Conservation (phyloP, 345 rosid genomes). For the Eucalyptus albens region DNA sequence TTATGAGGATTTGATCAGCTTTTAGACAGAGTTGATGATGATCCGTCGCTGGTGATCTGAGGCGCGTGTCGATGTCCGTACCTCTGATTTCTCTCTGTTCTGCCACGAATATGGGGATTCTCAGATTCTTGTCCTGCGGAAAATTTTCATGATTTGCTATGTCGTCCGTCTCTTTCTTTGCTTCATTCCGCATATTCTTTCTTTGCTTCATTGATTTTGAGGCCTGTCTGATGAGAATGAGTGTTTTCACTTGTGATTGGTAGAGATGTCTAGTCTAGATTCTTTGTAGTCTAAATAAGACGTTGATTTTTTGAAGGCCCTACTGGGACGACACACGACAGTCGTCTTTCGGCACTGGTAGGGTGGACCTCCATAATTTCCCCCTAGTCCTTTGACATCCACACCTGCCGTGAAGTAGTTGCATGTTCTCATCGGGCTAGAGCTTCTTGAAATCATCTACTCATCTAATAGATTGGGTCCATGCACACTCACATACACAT, state of each 20-base stretch:
- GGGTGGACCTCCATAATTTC: not conserved
- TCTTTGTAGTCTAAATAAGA: not conserved
- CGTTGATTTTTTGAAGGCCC: not conserved
- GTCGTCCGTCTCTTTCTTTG: not conserved
- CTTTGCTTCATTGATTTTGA: not conserved
- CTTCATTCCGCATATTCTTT: not conserved
- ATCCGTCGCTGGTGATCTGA: not conserved
- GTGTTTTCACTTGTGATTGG: not conserved
- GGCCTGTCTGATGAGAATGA: not conserved
- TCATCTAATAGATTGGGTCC: not conserved
- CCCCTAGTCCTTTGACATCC: not conserved
- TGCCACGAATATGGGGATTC: not conserved
- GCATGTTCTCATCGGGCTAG: not conserved
- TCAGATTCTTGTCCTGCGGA: not conserved
- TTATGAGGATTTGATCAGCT: not conserved
- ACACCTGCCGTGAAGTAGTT: not conserved
- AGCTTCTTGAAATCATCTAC: not conserved
- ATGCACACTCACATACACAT: not conserved
- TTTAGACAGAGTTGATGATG: not conserved
- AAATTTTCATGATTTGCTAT: not conserved
- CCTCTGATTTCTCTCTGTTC: not conserved
- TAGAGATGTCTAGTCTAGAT: not conserved
- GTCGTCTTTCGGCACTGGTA: not conserved
- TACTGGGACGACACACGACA: not conserved
- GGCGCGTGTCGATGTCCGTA: not conserved